These are phyloP conservation scores for Eimeria necatrix DNA, from an alignment of 169 alveolate species.

Conservation along the genomic window DNA sequence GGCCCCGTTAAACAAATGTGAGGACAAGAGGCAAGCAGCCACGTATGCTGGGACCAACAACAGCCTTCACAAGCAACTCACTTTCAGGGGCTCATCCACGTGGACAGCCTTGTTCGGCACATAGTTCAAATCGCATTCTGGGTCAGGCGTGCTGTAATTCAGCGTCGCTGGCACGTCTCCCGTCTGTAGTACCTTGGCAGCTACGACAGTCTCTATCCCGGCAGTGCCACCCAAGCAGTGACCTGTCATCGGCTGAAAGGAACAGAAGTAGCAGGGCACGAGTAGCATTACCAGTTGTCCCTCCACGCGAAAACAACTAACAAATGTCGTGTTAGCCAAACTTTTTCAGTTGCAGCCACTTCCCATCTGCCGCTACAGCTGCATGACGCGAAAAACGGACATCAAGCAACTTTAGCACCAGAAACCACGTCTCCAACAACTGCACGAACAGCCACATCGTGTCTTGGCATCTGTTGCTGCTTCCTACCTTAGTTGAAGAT, in stretches of 20 bases:
- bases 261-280: neutral
- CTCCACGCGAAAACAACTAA: too few species aligned
- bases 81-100: neutral
- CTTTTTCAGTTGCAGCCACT: too few species aligned
- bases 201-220: constrained; percentile 86
- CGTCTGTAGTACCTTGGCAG: constrained; percentile 87
- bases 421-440: neutral
- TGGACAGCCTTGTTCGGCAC: constrained; percentile 85
- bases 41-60: constrained; percentile 30
- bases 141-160: constrained; percentile 86
- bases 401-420: neutral
- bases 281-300: too few species aligned
- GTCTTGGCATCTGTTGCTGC: neutral
- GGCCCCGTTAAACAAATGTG: neutral
- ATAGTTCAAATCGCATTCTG: constrained; percentile 86
- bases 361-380: neutral
- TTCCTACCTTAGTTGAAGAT: constrained; percentile 84
- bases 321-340: too few species aligned
- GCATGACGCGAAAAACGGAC: neutral
- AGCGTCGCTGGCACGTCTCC: constrained; percentile 87
- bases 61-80: constrained; percentile 50
- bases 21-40: constrained; percentile 6
- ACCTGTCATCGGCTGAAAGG: constrained; percentile 86
- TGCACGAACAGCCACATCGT: too few species aligned
- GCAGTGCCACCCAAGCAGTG: constrained; percentile 89